Evolutionary conservation across 768 basidiomycete species (phyloP), one percentile per base, ranked within the genome.

Genomic region (Mycena leptocephala): DNA sequence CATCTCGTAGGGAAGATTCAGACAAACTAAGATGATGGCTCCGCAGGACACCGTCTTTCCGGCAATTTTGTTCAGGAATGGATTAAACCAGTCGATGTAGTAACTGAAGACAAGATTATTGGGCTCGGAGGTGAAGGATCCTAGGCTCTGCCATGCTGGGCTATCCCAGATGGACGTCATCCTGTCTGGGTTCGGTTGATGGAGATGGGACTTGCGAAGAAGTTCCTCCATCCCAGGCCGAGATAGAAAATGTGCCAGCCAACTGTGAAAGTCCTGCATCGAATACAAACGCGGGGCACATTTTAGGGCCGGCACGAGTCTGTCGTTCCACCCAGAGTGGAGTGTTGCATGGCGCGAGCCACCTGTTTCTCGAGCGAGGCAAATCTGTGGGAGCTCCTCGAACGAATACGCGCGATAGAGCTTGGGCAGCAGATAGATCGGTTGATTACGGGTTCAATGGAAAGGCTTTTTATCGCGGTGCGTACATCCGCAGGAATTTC

Each of bases 21-120:
- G 43, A 62, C 82, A 82, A 5, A 79, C 75, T 59, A 82, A 55
- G 30, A 79, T 81, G 32, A 76, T 70, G 1, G 69, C 74, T 39
- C 74, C 74, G 68, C 68, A 70, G 2, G 74, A 76, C 18, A 35
- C 64, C 26, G 33, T 13, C 37, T 76, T 76, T 14, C 80, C 76
- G n/a, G 77, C 75, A 24, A 76, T 75, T 39, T 79, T 78, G 46
- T 78, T 81, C 18, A 73, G 16, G 39, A 66, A 78, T 0, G 79
- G 80, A 55, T 81, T 81, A 55, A 81, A 81, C 79, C 80, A 81
- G 63, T 80, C 76, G 13, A 74, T 67, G 26, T 67, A 67, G 4
- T 1, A 51, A 22, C 26, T 59, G 65, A 74, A 74, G 0, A 67
- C 68, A 22, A 61, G 75, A 77, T 76, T 76, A 18, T 66, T 72